Evolutionary conservation across 257 asterid species (phyloP), one percentile per base, ranked within the genome.

Genomic region (Primulina tabacum): DNA sequence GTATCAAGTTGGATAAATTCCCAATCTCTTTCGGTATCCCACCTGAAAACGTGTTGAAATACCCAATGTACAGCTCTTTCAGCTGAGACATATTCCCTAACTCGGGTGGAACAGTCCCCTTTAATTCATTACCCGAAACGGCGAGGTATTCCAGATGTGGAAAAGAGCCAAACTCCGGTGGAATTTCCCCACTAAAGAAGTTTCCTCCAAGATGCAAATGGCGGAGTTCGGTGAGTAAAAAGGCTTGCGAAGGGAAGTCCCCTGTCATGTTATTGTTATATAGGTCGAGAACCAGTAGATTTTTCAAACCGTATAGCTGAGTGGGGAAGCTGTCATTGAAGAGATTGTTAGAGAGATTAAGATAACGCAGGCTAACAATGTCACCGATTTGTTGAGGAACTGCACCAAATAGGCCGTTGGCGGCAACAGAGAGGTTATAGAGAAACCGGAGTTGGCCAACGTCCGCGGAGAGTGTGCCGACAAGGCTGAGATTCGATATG

Each of bases 161-260:
- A 14, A 92, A 86, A 0, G 69, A 7, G 8, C 98, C 98, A 17
- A 85, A 85, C 74, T 86, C 88, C 55, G 82, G 76, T 11, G 98
- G 98, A 66, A 89, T 81, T 64, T 60, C 20, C 1, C 98, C 98
- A 2, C 80, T 3, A 65, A 92, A 88, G 76, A 70, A 92, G 75
- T 92, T 89, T 0, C 98, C 98, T 0, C 98, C 98, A 20, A 92
- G 84, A 56, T 92, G 96, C 65, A 92, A 77, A 62, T 92, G 94
- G 2, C 80, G 84, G 32, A 92, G 87, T 11, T 65, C 81, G 3
- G 79, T 5, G 66, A 92, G 79, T 70, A 76, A 65, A 60, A 80
- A 73, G 16, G 84, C 84, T 14, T 82, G 86, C 17, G 88, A 52
- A 14, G 98, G 98, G 67, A 92, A 72, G 8, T 70, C 68, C 4